Conservation (phyloP, 2,329 filamentous ascomycete genomes). For the Trichoderma brevicompactum region DNA sequence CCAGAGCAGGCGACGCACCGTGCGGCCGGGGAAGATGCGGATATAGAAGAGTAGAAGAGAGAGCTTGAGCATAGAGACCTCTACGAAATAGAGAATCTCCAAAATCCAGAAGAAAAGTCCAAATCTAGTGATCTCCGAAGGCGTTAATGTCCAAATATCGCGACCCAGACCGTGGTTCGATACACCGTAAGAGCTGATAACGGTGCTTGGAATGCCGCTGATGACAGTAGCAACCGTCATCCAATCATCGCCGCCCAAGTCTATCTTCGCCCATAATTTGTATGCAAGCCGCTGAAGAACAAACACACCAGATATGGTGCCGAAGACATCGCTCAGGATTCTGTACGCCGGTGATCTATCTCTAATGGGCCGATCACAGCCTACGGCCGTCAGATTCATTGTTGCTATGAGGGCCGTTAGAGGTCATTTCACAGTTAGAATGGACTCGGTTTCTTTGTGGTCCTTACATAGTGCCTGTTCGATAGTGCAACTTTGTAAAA, state of each 20-base stretch:
- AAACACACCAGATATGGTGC: slow-evolving; percentile 46
- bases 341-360: slow-evolving; percentile 43
- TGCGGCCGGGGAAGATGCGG: slow-evolving; percentile 53
- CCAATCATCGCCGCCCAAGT: slow-evolving; percentile 47
- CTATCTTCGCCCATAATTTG: slow-evolving; percentile 42
- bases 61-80: slow-evolving; percentile 53
- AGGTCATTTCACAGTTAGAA: too few relatives aligned
- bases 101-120: slow-evolving; percentile 49
- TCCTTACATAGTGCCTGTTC: slow-evolving; percentile 41
- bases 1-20: slow-evolving; percentile 48
- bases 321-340: slow-evolving; percentile 42
- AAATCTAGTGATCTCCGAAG: slow-evolving; percentile 49
- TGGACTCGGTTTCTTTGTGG: too few relatives aligned
- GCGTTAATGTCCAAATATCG: slow-evolving; percentile 56
- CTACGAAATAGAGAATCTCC: slow-evolving; percentile 52
- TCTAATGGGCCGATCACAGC: slow-evolving; percentile 34
- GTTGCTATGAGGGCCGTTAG: slow-evolving; percentile 32
- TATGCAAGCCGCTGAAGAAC: slow-evolving; percentile 48
- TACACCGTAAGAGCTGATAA: slow-evolving; percentile 40
- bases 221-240: slow-evolving; percentile 37
- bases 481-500: slow-evolving; percentile 38
- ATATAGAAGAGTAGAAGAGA: slow-evolving; percentile 60
- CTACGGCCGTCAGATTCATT: slow-evolving; percentile 35
- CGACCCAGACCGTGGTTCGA: slow-evolving; percentile 51
- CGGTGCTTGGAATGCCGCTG: slow-evolving; percentile 37